A percentile compares a stretch with the other conserved stretches of the same genome.
Conservation (phyloP, 192 early-diverging fungal genomes). For the Pilaira anomala region DNA sequence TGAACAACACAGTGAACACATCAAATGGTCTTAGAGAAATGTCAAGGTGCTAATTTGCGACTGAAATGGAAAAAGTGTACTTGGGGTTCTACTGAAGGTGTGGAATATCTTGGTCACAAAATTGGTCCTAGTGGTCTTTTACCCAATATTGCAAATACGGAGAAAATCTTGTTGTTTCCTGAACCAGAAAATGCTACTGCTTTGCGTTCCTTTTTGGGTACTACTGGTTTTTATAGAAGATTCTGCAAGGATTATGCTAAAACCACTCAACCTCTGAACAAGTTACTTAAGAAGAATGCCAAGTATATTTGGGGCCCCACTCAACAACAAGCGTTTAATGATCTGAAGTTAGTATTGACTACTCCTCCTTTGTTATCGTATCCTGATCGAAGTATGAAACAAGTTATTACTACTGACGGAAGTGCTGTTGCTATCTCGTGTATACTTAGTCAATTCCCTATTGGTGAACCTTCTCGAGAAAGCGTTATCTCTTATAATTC, state of each 20-base stretch:
- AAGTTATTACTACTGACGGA: conserved; percentile 21
- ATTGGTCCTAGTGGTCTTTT: not conserved
- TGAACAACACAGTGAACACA: conserved; percentile 22
- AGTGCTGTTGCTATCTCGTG: not conserved
- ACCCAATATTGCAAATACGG: not conserved
- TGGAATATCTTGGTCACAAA: conserved; percentile 3
- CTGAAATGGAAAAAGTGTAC: not conserved
- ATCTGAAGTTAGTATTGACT: not conserved
- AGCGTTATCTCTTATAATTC: not conserved
- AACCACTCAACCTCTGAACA: conserved; percentile 22
- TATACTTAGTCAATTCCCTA: not conserved
- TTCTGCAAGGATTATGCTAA: conserved; percentile 36
- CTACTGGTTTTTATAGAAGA: conserved; percentile 34
- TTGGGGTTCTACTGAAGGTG: not conserved
- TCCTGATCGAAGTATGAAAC: not conserved
- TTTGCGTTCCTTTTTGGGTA: conserved; percentile 30
- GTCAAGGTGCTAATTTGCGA: not conserved
- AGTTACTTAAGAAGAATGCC: conserved; percentile 23
- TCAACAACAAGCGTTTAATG: conserved; percentile 6
- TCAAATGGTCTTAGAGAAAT: conserved; percentile 20
- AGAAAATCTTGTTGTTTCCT: conserved; percentile 16
- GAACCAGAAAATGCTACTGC: conserved; percentile 13
- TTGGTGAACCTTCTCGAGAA: not conserved
- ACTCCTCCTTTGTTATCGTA: conserved; percentile 9
- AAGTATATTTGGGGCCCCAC: conserved; percentile 13